Conservation (phyloP, 2,329 filamentous ascomycete genomes). For the Talaromyces sp. region DNA sequence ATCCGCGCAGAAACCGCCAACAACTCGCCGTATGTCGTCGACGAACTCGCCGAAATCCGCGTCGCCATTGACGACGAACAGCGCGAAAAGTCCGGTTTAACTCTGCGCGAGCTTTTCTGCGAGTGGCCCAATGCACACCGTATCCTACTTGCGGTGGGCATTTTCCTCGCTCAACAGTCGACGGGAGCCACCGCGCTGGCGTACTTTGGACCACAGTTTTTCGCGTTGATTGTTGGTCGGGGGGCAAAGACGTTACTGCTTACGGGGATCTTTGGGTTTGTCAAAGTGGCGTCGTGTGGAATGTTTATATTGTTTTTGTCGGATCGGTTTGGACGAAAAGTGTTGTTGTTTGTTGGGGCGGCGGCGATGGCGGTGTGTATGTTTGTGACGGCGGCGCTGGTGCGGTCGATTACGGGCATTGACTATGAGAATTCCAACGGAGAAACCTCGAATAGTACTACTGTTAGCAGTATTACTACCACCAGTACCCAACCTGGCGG, state of each 20-base stretch:
- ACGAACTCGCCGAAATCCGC: slow-evolving; percentile 49
- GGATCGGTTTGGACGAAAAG: slow-evolving; percentile 48
- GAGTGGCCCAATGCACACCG: slow-evolving; percentile 42
- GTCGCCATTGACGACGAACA: slow-evolving; percentile 42
- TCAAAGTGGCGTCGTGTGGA: slow-evolving; percentile 48
- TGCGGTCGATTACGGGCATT: slow-evolving; percentile 29
- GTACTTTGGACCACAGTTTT: slow-evolving; percentile 53
- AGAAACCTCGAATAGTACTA: too few species aligned
- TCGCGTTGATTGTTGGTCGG: slow-evolving; percentile 46
- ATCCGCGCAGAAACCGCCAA: slow-evolving; percentile 41
- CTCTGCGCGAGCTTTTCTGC: slow-evolving; percentile 38
- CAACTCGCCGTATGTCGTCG: slow-evolving; percentile 17
- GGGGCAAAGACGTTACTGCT: slow-evolving; percentile 42
- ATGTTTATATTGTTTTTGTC: slow-evolving; percentile 51
- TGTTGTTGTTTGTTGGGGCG: slow-evolving; percentile 46
- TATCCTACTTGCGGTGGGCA: slow-evolving; percentile 38
- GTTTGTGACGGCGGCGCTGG: slow-evolving; percentile 42
- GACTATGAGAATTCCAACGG: background rate
- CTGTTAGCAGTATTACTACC: too few species aligned
- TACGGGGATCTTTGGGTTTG: slow-evolving; percentile 49
- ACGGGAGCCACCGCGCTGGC: slow-evolving; percentile 52
- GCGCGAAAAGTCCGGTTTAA: slow-evolving; percentile 41
- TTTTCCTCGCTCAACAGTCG: slow-evolving; percentile 50
- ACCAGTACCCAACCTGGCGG: background rate
- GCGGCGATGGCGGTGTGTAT: slow-evolving; percentile 42